Conservation (phyloP, 2,329 filamentous ascomycete genomes). For the Aspergillus hiratsukae region DNA sequence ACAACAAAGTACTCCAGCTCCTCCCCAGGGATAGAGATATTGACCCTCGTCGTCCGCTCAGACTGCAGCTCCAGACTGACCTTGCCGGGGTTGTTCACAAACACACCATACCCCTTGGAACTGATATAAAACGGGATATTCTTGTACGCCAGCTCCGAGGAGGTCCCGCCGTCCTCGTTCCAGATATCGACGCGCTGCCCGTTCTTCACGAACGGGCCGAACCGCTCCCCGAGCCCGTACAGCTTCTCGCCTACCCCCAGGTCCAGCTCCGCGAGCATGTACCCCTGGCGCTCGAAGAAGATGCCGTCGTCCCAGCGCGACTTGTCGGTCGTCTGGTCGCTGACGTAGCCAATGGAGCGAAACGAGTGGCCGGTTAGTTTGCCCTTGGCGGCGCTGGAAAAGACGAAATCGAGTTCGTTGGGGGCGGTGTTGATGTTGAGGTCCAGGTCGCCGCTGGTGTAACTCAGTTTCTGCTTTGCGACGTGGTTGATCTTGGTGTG, state of each 20-base stretch:
- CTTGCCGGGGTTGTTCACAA: slow-evolving; percentile 65
- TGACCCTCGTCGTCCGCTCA: slow-evolving; percentile 66
- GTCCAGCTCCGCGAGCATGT: slow-evolving; percentile 39
- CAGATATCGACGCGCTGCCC: slow-evolving; percentile 65
- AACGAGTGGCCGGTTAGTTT: slow-evolving; percentile 37
- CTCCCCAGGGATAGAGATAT: slow-evolving; percentile 65
- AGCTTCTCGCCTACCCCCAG: slow-evolving; percentile 57
- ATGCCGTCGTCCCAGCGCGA: slow-evolving; percentile 32
- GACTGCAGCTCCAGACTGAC: slow-evolving; percentile 71
- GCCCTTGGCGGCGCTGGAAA: slow-evolving; percentile 14
- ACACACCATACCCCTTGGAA: slow-evolving; percentile 70
- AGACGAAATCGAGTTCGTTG: slow-evolving; percentile 33
- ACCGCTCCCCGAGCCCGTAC: slow-evolving; percentile 71
- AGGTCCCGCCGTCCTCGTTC: slow-evolving; percentile 51
- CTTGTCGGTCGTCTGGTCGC: slow-evolving; percentile 29
- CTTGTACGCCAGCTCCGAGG: slow-evolving; percentile 38
- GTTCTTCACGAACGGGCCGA: slow-evolving; percentile 72
- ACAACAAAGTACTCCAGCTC: slow-evolving; percentile 70
- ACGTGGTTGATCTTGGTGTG: slow-evolving; percentile 27
- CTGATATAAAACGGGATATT: slow-evolving; percentile 41
- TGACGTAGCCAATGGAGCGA: slow-evolving; percentile 38
- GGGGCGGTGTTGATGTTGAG: slow-evolving; percentile 30
- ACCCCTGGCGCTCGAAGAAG: slow-evolving; percentile 35
- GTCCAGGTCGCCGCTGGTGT: slow-evolving; percentile 29
- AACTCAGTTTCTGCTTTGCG: slow-evolving; percentile 23